Evolutionary conservation across 2,329 filamentous ascomycete species (phyloP), one percentile per base, ranked within the genome.

Genomic region (Alternaria solani): DNA sequence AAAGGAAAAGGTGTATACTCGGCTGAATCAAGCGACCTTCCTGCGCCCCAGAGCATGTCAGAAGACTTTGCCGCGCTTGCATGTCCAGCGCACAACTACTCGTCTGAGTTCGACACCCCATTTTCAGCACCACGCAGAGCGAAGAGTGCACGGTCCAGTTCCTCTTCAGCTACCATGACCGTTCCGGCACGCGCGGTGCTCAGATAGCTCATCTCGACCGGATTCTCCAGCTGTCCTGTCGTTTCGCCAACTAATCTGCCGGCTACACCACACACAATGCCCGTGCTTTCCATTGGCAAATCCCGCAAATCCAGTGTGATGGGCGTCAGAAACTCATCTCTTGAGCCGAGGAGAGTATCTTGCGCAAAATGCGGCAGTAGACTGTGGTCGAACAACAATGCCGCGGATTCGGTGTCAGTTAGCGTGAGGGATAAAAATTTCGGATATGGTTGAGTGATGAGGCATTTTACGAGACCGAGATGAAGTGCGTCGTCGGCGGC

Each of bases 241-340:
- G 92, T 89, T 46, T 91, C 91, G 51, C 91, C 88, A 1, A 93
- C 91, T 28, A 98, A 83, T 55, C 89, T 86, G 26, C 93, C 92
- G 0, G 94, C 94, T 2, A 99, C 92, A 28, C 95, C 94, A 68
- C 94, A 97, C 4, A 99, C 93, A 59, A 99, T 97, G 23, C 94
- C 94, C 0, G 94, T 96, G 7, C 93, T 93, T 77, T 97, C 93
- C 42, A 94, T 85, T 0, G 94, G 92, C 41, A 98, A 82, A 42
- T 88, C 88, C 20, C 87, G 88, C 26, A 99, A 84, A 70, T 98
- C 93, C 4, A 99, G 85, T 59, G 93, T 94, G 68, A 99, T 95
- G 1, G 95, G 93, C 2, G 96, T 88, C 34, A 94, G 84, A 59
- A 87, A 88, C 66, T 89, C 89, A 54, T 88, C 88, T 47, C 87